phyloP scores from a whole-genome alignment of 169 alveolate genomes.

The Plasmodium cynomolgi region DNA sequence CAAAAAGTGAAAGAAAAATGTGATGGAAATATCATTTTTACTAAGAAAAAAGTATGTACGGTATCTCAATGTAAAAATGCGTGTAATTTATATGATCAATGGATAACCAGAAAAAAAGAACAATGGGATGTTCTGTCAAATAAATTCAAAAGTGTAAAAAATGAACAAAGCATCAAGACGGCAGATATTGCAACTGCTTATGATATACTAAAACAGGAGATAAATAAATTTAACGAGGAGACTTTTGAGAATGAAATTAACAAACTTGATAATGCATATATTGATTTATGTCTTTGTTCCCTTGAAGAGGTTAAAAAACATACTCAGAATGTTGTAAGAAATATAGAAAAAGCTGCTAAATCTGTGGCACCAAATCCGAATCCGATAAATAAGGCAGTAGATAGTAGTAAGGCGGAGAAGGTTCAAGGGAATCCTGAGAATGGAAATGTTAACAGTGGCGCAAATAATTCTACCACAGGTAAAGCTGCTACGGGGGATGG shows the following conservation, averaged over 20 bases:
- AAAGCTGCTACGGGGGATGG: neutral
- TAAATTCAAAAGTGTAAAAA: neutral
- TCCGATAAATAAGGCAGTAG: neutral
- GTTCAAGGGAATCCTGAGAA: neutral
- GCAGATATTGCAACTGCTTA: neutral
- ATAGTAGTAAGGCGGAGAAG: neutral
- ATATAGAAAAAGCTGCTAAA: neutral
- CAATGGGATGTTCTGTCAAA: neutral
- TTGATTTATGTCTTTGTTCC: neutral
- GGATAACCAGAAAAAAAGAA: neutral
- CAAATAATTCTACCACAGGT: neutral
- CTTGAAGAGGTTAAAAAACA: too few relatives aligned
- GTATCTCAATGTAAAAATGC: neutral
- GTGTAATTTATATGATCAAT: neutral
- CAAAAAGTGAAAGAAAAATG: neutral
- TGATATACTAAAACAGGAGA: neutral
- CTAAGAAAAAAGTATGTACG: neutral
- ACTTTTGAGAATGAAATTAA: neutral
- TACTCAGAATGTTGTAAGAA: neutral
- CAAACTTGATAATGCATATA: neutral
- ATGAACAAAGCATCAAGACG: neutral
- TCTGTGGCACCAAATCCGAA: neutral
- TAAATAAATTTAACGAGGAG: neutral
- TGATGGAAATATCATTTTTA: neutral
- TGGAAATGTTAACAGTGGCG: neutral